Percentiles rank a stretch among this genome's conserved stretches.
Evolutionary conservation across 805 yeast species (phyloP).

Genomic region (Yueomyces sp.): DNA sequence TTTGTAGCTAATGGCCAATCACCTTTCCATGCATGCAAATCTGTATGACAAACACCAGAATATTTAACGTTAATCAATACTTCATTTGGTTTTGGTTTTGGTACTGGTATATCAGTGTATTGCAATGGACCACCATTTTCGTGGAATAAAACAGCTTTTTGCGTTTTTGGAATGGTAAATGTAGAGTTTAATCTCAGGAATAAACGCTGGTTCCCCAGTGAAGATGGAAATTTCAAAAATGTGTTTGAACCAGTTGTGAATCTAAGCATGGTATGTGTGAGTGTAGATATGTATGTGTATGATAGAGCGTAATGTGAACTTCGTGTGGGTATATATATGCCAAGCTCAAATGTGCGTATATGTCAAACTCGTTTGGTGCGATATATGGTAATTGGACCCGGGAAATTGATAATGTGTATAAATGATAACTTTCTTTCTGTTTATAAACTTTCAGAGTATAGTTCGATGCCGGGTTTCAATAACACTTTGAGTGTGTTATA

Average conservation of each 20-base stretch:
- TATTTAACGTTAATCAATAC: slow-evolving; percentile 44
- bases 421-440: no score
- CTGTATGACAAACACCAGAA: slow-evolving; percentile 58
- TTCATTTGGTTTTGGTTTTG: slow-evolving; percentile 44
- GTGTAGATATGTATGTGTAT: no score
- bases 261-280: no score
- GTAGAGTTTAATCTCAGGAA: slow-evolving; percentile 13
- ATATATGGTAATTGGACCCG: no score
- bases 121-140: slow-evolving; percentile 34
- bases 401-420: no score
- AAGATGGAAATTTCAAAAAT: not conserved
- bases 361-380: no score
- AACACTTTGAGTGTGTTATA: no score
- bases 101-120: slow-evolving; percentile 43
- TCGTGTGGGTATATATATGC: no score
- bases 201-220: not conserved
- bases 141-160: slow-evolving; percentile 40
- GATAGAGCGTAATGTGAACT: no score
- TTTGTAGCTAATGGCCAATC: slow-evolving; percentile 50
- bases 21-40: slow-evolving; percentile 56
- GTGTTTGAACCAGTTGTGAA: not conserved
- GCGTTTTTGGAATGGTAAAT: slow-evolving; percentile 30
- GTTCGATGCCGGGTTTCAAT: no score
- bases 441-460: no score
- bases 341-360: no score